These are phyloP conservation scores for Hymenotorrendiella dingleyae DNA, from an alignment of 2,329 filamentous ascomycete genomes.

Conservation along the genomic window DNA sequence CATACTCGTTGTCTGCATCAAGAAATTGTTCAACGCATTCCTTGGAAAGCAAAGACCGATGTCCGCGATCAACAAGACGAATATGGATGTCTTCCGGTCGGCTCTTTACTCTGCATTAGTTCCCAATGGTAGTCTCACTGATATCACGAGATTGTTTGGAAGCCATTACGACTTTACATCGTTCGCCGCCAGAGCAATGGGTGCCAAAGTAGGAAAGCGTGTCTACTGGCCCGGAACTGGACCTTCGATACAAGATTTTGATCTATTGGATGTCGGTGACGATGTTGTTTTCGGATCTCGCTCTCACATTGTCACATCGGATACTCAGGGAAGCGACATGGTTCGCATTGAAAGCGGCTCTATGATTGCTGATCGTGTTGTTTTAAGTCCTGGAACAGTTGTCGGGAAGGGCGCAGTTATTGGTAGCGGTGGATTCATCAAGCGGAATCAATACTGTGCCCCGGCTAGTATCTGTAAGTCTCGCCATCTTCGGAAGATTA, in stretches of 20 bases:
- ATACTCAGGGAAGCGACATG: constrained; percentile 42
- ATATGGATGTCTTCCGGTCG: constrained; percentile 39
- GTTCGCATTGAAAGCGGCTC: constrained; percentile 42
- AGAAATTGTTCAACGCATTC: constrained; percentile 34
- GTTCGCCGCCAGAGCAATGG: constrained; percentile 42
- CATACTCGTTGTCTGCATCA: constrained; percentile 33
- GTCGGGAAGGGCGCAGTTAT: constrained; percentile 44
- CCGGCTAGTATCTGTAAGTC: constrained; percentile 42
- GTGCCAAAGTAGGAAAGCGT: constrained; percentile 45
- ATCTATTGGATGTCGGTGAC: constrained; percentile 49
- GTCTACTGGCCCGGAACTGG: constrained; percentile 55
- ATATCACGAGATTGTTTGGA: constrained; percentile 45
- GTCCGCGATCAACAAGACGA: constrained; percentile 28
- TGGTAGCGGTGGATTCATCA: constrained; percentile 48
- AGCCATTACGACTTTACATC: constrained; percentile 51
- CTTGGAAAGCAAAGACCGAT: constrained; percentile 36
- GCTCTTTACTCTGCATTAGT: constrained; percentile 40
- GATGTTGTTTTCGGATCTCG: constrained; percentile 56
- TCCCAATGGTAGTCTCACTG: constrained; percentile 39
- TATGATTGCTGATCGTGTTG: constrained; percentile 53
- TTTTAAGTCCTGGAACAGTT: constrained; percentile 44
- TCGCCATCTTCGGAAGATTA: too few species aligned
- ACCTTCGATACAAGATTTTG: constrained; percentile 47
- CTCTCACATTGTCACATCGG: constrained; percentile 47
- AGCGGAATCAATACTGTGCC: constrained; percentile 39